These are phyloP conservation scores for Gynandropsis gynandra DNA, from an alignment of 345 rosid species.

Conservation along the genomic window DNA sequence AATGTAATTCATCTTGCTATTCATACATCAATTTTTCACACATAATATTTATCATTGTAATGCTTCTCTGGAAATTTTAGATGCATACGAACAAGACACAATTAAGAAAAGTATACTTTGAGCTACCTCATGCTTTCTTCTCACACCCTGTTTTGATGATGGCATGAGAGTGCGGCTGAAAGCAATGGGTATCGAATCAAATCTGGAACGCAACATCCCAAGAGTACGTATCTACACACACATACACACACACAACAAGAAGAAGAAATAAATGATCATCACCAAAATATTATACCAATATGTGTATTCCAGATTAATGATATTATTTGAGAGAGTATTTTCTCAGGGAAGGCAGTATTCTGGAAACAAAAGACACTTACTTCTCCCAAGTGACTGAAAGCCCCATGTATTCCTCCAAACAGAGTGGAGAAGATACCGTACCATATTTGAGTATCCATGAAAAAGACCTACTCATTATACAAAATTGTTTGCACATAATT, in stretches of 20 bases:
- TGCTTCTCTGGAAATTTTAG: slow-evolving; percentile 5
- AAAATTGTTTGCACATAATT: slow-evolving; percentile 6
- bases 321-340: neutral
- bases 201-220: slow-evolving; percentile 93
- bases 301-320: neutral
- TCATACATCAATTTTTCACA: neutral
- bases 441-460: slow-evolving; percentile 96
- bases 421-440: slow-evolving; percentile 86
- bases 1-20: slow-evolving; percentile 12
- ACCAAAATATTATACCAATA: slow-evolving; percentile 11
- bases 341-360: neutral
- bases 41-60: neutral
- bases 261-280: slow-evolving; percentile 16
- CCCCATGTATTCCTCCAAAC: slow-evolving; percentile 92
- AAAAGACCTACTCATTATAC: slow-evolving; percentile 52
- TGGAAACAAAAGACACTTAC: slow-evolving; percentile 35
- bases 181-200: slow-evolving; percentile 63
- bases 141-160: slow-evolving; percentile 23
- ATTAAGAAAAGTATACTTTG: slow-evolving; percentile 3
- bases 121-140: slow-evolving; percentile 31
- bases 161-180: slow-evolving; percentile 70
- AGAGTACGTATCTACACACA: slow-evolving; percentile 79
- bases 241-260: slow-evolving; percentile 19
- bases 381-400: slow-evolving; percentile 96
- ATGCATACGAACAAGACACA: neutral